Conservation (phyloP, 192 early-diverging fungal species). For the Backusella parvicylindrica region DNA sequence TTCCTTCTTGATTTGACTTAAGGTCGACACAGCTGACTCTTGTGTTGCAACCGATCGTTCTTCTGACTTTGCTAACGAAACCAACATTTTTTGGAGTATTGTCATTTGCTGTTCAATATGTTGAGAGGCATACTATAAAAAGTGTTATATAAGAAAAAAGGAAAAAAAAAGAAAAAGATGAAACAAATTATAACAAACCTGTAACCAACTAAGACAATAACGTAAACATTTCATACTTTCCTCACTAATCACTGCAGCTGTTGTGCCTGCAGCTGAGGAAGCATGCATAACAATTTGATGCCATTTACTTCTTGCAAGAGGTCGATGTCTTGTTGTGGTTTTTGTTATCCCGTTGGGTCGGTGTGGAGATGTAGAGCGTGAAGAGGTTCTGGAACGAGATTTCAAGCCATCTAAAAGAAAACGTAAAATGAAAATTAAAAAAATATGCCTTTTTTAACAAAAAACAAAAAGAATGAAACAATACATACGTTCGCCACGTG, state of each 20-base stretch:
- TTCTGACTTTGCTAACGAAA: constrained; percentile 30
- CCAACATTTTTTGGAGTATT: constrained; percentile 55
- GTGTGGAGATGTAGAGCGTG: constrained; percentile 33
- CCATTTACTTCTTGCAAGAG: constrained; percentile 47
- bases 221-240: constrained; percentile 83
- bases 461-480: background rate
- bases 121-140: constrained; percentile 67
- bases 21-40: constrained; percentile 34
- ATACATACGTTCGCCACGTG: constrained; percentile 18
- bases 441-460: no score
- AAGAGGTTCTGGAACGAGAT: constrained; percentile 23
- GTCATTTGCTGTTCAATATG: constrained; percentile 68
- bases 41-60: background rate
- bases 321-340: constrained; percentile 21
- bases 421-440: no score
- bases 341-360: constrained; percentile 25
- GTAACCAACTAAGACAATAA: constrained; percentile 87
- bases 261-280: constrained; percentile 56
- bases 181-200: constrained; percentile 49
- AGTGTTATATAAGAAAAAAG: background rate
- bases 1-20: constrained; percentile 70
- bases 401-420: constrained; percentile 19
- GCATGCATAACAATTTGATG: constrained; percentile 59
- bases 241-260: constrained; percentile 80
- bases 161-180: background rate